A percentile compares a stretch with the other conserved stretches of the same genome.
Evolutionary conservation across 768 basidiomycete genomes (phyloP).

Genomic region (Mycena rebaudengoi): DNA sequence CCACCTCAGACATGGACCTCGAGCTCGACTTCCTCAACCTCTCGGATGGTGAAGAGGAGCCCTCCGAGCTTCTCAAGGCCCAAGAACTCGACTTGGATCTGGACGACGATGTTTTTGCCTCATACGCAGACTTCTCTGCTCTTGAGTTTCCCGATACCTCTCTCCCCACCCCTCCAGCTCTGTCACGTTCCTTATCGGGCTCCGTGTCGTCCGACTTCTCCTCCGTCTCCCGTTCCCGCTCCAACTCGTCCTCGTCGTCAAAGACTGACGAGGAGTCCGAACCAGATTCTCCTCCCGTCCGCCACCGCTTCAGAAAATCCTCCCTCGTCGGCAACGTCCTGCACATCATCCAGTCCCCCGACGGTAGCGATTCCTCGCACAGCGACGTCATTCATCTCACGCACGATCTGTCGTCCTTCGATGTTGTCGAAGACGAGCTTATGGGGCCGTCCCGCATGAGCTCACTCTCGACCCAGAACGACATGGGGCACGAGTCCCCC

Average conservation of each 20-base stretch:
- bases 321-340: slow-evolving; percentile 23
- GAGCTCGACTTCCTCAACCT: no score
- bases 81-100: no score
- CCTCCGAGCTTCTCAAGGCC: no score
- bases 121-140: background rate
- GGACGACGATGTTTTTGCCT: no score
- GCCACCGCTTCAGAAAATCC: slow-evolving; percentile 19
- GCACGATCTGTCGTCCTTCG: background rate
- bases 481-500: slow-evolving; percentile 16
- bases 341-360: slow-evolving; percentile 18
- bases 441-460: slow-evolving; percentile 3
- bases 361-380: no score
- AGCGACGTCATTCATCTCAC: background rate
- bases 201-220: slow-evolving; percentile 41
- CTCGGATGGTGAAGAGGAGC: no score
- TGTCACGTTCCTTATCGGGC: slow-evolving; percentile 40
- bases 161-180: slow-evolving; percentile 44
- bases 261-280: slow-evolving; percentile 22
- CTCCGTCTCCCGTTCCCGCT: slow-evolving; percentile 54
- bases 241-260: slow-evolving; percentile 42
- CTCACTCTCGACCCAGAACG: slow-evolving; percentile 16
- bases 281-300: background rate
- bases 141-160: slow-evolving; percentile 28
- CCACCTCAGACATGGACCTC: no score
- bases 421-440: background rate